A percentile compares a stretch with the other conserved stretches of the same genome.
Evolutionary conservation across 78 protist genomes (phyloP).

Genomic region (Dictyostelium discoideum): DNA sequence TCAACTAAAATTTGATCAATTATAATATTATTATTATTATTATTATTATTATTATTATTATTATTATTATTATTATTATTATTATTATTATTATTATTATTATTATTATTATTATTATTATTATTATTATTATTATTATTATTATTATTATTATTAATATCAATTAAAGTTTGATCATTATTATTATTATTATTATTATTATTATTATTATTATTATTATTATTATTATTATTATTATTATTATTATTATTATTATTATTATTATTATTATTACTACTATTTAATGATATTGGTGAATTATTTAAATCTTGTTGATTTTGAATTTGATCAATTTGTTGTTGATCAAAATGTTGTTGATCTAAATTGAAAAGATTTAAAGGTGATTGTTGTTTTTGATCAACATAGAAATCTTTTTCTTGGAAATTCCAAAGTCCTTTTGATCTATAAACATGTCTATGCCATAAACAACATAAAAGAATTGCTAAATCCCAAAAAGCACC

Average conservation of each 20-base stretch:
- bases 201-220: conserved; percentile 7
- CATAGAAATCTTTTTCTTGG: conserved; percentile 36
- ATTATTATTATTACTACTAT: neutral
- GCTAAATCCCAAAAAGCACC: conserved; percentile 77
- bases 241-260: neutral
- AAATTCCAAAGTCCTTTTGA: conserved; percentile 70
- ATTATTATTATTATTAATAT: neutral
- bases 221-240: conserved; percentile 12
- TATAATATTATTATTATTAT: conserved; percentile 8
- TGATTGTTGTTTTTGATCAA: conserved; percentile 4
- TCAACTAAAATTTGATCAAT: neutral
- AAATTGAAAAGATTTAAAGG: neutral
- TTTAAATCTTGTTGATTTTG: neutral
- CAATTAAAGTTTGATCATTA: neutral
- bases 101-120: conserved; percentile 18
- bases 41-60: conserved; percentile 6
- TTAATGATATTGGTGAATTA: neutral
- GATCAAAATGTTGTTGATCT: neutral
- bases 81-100: too few relatives aligned
- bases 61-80: too few relatives aligned
- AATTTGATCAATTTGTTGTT: neutral
- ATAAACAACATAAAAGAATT: conserved; percentile 53
- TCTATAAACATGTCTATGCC: conserved; percentile 72
- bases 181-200: conserved; percentile 26
- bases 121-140: neutral